Evolutionary conservation across 129 eudicot genomes (phyloP), one percentile per base, ranked within the genome.

Genomic region (Saposhnikovia divaricata): DNA sequence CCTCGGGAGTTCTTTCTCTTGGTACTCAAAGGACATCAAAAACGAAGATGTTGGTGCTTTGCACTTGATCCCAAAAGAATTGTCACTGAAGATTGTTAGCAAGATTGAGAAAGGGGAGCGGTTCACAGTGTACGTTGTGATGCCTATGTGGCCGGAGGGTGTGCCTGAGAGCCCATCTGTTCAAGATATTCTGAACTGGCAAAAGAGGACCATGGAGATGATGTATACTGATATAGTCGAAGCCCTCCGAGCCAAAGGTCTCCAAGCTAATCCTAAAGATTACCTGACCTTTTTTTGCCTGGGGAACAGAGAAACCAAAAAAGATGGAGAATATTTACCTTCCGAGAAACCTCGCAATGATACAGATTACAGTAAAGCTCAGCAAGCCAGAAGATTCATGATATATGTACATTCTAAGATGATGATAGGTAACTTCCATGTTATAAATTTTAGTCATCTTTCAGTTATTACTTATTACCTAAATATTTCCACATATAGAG

Each of bases 131-230:
- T 93, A 93, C 23, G 65, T 91, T 31, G 96, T 93, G 46, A 45
- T 93, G 39, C 98, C 98, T 0, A 93, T 93, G 98, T 93, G 98
- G 98, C 98, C 98, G 5, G 98, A 93, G 72, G 98, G 98, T 9
- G 61, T 78, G 16, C 98, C 98, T 0, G 98, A 89, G 57, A 86
- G 89, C 51, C 81, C 86, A 27, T 86, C 94, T 0, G 98, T 93
- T 1, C 98, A 93, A 66, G 96, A 87, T 0, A 93, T 91, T 69
- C 72, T 93, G 28, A 87, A 91, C 68, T 93, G 98, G 98, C 98
- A 93, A 81, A 82, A 84, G 83, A 82, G 96, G 84, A 93, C 98
- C 1, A 87, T 93, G 93, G 78, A 91, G 79, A 93, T 93, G 98
- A 93, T 93, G 98, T 93, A 93, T 42, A 85, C 84, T 9, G 94